phyloP scores from a whole-genome alignment of 352 stramenopile genomes.

The Globisporangium emineosum region DNA sequence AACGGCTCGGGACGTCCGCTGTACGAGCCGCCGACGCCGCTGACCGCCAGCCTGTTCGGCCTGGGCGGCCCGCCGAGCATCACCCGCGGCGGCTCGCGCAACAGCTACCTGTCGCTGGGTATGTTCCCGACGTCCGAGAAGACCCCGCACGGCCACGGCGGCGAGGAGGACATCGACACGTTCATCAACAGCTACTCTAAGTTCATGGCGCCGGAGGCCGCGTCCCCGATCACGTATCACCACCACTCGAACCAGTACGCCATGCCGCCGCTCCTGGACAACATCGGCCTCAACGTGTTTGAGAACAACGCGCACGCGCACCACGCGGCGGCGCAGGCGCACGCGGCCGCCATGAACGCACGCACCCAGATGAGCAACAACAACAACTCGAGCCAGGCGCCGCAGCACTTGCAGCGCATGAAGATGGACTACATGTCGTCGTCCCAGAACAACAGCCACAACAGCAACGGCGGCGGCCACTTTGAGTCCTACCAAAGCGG shows the following conservation, averaged over 20 bases:
- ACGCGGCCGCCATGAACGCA: conserved; percentile 18
- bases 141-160: conserved; percentile 21
- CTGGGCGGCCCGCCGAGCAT: conserved; percentile 55
- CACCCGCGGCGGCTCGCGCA: conserved; percentile 36
- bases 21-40: conserved; percentile 31
- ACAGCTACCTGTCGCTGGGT: conserved; percentile 51
- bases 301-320: conserved; percentile 43
- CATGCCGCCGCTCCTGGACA: conserved; percentile 47
- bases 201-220: conserved; percentile 45
- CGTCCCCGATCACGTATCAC: conserved; percentile 51
- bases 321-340: conserved; percentile 21
- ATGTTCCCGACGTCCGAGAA: conserved; percentile 45
- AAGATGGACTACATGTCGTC: conserved; percentile 49
- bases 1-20: conserved; percentile 11
- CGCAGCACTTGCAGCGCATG: conserved; percentile 36
- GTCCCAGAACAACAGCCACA: conserved; percentile 22
- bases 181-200: conserved; percentile 79
- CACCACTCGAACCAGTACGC: conserved; percentile 41
- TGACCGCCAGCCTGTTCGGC: conserved; percentile 32
- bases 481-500: conserved; percentile 18
- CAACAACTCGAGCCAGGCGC: conserved; percentile 7
- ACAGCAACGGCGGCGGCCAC: conserved; percentile 41
- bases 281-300: conserved; percentile 61
- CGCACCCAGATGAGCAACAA: conserved; percentile 19
- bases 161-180: conserved; percentile 46